Base-by-base conservation (phyloP, 805 yeast genomes). In the Candida endomychidarum region DNA sequence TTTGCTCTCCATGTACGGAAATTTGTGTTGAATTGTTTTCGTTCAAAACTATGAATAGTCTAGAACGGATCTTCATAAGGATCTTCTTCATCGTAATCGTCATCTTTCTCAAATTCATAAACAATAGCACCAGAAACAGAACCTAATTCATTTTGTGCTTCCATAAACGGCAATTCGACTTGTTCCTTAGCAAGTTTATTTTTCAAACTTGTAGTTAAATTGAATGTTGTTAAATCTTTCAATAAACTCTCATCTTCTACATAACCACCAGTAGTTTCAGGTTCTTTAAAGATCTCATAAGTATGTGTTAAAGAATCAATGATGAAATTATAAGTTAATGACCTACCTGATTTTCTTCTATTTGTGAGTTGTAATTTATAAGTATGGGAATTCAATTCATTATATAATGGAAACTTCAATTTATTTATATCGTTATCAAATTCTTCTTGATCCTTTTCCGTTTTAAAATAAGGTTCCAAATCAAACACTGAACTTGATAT, bases 41-140 rank as follows among this genome's bases (percentile, higher is more conserved):
- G n/a, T n/a, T n/a, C n/a, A n/a, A n/a, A n/a, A n/a, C n/a, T n/a
- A n/a, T n/a, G n/a, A n/a, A n/a, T n/a, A n/a, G n/a, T n/a, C 60
- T 61, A 89, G 55, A 88, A 89, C 5, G 98, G 98, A 56, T 91
- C 98, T 58, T 91, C 99, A 55, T 82, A 91, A 0, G 98, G 97
- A 61, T 91, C 99, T 52, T 93, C 98, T 59, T 91, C 99, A 56
- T 91, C 99, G 56, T 90, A 91, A 60, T 91, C 99, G 58, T 91
- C 99, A 60, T 91, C 98, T 56, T 90, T 87, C 54, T 93, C 98
- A 57, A 81, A 93, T 56, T 93, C 93, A 56, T 91, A 91, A 3
- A 91, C 95, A 50, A 93, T 90, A 1, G 99, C 97, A 14, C 98
- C 96, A 39, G 96, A 96, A 14, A 57, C 50, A 2, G 68, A 56